These are phyloP conservation scores for Teunomyces atbi DNA, from an alignment of 805 yeast species.

Conservation along the genomic window DNA sequence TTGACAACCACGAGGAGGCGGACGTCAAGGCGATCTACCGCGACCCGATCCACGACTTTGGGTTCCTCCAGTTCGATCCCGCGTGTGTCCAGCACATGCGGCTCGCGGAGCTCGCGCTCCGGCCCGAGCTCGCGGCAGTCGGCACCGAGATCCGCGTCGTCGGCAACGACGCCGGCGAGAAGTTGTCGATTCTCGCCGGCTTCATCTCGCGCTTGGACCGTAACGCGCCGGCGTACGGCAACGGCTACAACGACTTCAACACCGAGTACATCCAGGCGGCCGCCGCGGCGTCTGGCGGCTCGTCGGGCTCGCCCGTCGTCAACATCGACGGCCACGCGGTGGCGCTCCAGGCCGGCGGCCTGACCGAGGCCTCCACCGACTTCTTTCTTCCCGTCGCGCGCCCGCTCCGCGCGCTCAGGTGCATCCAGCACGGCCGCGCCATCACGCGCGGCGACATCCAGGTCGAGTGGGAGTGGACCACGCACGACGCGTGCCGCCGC, in stretches of 20 bases:
- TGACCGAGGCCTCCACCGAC: slow-evolving; percentile 88
- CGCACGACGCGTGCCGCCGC: slow-evolving; percentile 87
- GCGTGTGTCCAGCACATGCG: slow-evolving; percentile 67
- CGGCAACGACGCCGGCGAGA: slow-evolving; percentile 97
- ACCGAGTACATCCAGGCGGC: slow-evolving; percentile 96
- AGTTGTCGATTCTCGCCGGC: slow-evolving; percentile 83
- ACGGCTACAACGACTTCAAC: slow-evolving; percentile 88
- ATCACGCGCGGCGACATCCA: slow-evolving; percentile 91
- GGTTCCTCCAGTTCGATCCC: slow-evolving; percentile 80
- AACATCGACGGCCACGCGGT: slow-evolving; percentile 83
- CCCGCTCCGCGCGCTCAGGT: slow-evolving; percentile 75
- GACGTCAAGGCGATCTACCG: slow-evolving; percentile 82
- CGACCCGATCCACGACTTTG: slow-evolving; percentile 95
- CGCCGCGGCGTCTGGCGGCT: slow-evolving; percentile 93
- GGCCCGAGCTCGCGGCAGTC: slow-evolving; percentile 84
- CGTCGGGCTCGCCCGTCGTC: slow-evolving; percentile 96
- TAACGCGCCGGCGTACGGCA: slow-evolving; percentile 92
- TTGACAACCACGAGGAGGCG: slow-evolving; percentile 92
- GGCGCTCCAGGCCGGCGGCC: slow-evolving; percentile 94
- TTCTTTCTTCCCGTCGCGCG: slow-evolving; percentile 85
- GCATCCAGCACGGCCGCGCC: slow-evolving; percentile 57
- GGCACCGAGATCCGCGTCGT: slow-evolving; percentile 93
- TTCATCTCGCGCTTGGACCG: slow-evolving; percentile 83
- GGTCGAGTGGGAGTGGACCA: slow-evolving; percentile 82
- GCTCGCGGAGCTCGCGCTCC: slow-evolving; percentile 60